Conservation (phyloP, 768 basidiomycete species). For the Inosperma sp. region DNA sequence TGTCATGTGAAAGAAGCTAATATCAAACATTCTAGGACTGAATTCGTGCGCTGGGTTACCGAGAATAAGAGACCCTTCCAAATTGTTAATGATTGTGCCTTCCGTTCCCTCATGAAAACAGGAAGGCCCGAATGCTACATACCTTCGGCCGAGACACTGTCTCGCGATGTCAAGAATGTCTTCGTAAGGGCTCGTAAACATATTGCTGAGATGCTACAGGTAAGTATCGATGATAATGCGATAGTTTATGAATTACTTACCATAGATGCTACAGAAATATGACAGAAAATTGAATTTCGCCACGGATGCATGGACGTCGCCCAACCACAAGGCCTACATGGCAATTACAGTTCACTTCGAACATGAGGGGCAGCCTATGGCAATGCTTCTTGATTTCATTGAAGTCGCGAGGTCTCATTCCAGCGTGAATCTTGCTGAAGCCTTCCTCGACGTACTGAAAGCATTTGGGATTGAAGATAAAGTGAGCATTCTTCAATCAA, state of each 20-base stretch:
- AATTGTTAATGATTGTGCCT: conserved; percentile 6
- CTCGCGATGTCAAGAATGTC: no score
- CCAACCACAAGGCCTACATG: no score
- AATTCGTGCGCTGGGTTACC: conserved; percentile 1
- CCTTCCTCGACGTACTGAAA: conserved; percentile 26
- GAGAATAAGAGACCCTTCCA: conserved; percentile 9
- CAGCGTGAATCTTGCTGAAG: conserved; percentile 26
- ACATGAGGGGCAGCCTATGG: conserved; percentile 21
- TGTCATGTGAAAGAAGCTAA: neutral
- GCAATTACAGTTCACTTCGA: no score
- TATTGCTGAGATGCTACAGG: conserved; percentile 2
- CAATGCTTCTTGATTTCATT: conserved; percentile 30
- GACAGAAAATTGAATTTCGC: conserved; percentile 20
- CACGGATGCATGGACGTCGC: no score
- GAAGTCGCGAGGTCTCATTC: conserved; percentile 32
- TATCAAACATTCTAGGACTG: no score
- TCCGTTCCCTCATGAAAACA: no score
- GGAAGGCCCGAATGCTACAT: no score
- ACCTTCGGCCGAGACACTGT: no score
- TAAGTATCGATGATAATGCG: neutral
- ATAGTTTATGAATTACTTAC: conserved; percentile 9
- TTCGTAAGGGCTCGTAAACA: neutral
- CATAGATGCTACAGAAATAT: conserved; percentile 26
- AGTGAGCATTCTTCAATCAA: conserved; percentile 30
- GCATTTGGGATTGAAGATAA: conserved; percentile 19